Evolutionary conservation across 129 eudicot genomes (phyloP).

Genomic region (Heracleum sosnowskyi): DNA sequence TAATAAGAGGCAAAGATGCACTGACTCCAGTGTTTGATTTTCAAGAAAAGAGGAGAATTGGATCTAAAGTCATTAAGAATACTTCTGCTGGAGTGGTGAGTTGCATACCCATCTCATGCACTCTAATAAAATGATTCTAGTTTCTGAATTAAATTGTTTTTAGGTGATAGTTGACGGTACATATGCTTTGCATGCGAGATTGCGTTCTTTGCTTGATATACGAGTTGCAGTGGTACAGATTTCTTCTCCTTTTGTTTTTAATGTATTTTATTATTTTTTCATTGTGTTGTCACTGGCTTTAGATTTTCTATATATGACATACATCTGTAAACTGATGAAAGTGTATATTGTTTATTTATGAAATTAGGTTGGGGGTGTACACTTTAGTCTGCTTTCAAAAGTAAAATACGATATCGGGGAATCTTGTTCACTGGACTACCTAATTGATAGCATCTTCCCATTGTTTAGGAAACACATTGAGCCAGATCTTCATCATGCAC

Average conservation of each 20-base stretch:
- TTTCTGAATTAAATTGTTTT: slow-evolving; percentile 9
- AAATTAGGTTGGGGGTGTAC: slow-evolving; percentile 95
- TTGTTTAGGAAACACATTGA: slow-evolving; percentile 93
- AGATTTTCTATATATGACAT: background rate
- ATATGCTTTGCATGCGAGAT: slow-evolving; percentile 86
- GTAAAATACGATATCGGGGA: slow-evolving; percentile 96
- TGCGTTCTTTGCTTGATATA: slow-evolving; percentile 91
- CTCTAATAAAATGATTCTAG: background rate
- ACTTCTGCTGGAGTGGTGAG: slow-evolving; percentile 82
- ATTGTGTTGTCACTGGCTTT: background rate
- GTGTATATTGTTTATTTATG: background rate
- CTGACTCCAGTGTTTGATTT: slow-evolving; percentile 78
- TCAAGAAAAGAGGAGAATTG: slow-evolving; percentile 64
- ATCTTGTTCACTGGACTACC: slow-evolving; percentile 81
- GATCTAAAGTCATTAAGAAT: slow-evolving; percentile 56
- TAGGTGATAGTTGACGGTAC: slow-evolving; percentile 97
- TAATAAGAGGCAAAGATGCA: slow-evolving; percentile 77
- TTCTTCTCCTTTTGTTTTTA: background rate
- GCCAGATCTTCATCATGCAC: slow-evolving; percentile 99
- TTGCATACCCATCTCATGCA: slow-evolving; percentile 5
- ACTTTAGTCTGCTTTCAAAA: slow-evolving; percentile 97
- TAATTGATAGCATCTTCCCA: slow-evolving; percentile 97
- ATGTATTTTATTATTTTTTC: background rate
- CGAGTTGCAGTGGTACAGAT: slow-evolving; percentile 96
- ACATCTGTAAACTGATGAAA: background rate